Conservation (phyloP, 768 basidiomycete genomes). For the Lactarius quietus region DNA sequence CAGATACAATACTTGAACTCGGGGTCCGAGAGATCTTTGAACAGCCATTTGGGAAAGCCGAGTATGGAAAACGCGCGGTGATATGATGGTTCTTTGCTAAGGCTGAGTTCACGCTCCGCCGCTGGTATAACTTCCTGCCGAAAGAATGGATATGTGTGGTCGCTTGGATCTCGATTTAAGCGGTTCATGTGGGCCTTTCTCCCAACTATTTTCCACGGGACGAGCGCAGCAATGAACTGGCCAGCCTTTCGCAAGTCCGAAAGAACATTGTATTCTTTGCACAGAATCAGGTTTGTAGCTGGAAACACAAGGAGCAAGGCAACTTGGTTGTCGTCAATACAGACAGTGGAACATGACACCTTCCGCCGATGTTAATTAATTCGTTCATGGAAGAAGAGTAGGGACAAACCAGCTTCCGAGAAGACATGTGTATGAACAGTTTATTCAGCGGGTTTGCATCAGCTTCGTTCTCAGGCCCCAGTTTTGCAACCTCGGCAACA, state of each 20-base stretch:
- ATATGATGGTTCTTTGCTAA: conserved; percentile 15
- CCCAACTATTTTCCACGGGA: conserved; percentile 45
- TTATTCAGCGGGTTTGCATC: conserved; percentile 42
- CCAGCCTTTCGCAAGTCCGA: conserved; percentile 32
- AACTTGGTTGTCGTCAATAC: conserved; percentile 44
- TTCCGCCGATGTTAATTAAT: conserved; percentile 17
- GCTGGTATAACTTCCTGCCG: not conserved
- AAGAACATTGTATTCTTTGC: conserved; percentile 42
- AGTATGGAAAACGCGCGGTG: conserved; percentile 23
- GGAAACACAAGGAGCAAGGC: conserved; percentile 60
- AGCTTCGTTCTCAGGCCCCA: conserved; percentile 40
- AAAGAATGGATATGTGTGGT: conserved; percentile 8
- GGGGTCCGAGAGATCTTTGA: conserved; percentile 15
- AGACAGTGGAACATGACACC: conserved; percentile 40
- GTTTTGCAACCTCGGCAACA: conserved; percentile 50
- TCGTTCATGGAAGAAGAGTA: not conserved
- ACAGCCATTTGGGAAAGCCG: conserved; percentile 18
- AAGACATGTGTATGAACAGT: conserved; percentile 50
- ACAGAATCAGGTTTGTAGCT: conserved; percentile 35
- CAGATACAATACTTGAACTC: conserved; percentile 19
- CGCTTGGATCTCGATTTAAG: conserved; percentile 10
- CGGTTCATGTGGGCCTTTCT: conserved; percentile 31
- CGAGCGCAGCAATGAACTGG: conserved; percentile 41
- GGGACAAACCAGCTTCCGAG: conserved; percentile 32
- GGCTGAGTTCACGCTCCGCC: conserved; percentile 3